Evolutionary conservation across 2,329 filamentous ascomycete genomes (phyloP).

Genomic region (Plenodomus lindquistii): DNA sequence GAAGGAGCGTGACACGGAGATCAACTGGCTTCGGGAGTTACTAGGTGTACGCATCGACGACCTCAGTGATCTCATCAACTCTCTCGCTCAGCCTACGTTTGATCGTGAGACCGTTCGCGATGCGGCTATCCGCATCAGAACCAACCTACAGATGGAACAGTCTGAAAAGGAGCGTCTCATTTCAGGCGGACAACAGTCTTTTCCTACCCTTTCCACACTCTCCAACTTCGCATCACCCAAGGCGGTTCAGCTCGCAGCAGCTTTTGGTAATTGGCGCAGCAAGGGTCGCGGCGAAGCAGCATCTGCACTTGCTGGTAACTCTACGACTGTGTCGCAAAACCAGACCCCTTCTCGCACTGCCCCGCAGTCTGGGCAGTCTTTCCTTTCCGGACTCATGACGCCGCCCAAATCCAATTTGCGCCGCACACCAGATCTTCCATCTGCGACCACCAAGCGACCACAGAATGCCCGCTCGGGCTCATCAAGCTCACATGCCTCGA

Average conservation of each 20-base stretch:
- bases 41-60: slow-evolving; percentile 89
- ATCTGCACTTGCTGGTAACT: slow-evolving; percentile 47
- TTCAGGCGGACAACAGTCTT: slow-evolving; percentile 61
- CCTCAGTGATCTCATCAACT: slow-evolving; percentile 85
- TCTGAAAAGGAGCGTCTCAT: slow-evolving; percentile 88
- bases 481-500: slow-evolving; percentile 31
- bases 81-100: slow-evolving; percentile 73
- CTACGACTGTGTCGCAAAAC: slow-evolving; percentile 36
- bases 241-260: slow-evolving; percentile 89
- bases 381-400: slow-evolving; percentile 81
- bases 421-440: slow-evolving; percentile 58
- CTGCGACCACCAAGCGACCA: slow-evolving; percentile 26
- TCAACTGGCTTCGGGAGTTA: slow-evolving; percentile 91
- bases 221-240: slow-evolving; percentile 79
- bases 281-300: slow-evolving; percentile 61
- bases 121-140: slow-evolving; percentile 87
- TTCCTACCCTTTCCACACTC: slow-evolving; percentile 77
- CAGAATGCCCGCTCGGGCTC: slow-evolving; percentile 33
- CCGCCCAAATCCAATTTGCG: slow-evolving; percentile 79
- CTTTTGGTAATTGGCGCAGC: slow-evolving; percentile 88
- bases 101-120: slow-evolving; percentile 82
- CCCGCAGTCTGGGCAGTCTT: slow-evolving; percentile 58
- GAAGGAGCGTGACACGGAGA: slow-evolving; percentile 90
- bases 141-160: slow-evolving; percentile 97
- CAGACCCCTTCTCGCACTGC: slow-evolving; percentile 45